Base-by-base conservation (phyloP, 352 stramenopile genomes). In the Pelagophyceae sp. region DNA sequence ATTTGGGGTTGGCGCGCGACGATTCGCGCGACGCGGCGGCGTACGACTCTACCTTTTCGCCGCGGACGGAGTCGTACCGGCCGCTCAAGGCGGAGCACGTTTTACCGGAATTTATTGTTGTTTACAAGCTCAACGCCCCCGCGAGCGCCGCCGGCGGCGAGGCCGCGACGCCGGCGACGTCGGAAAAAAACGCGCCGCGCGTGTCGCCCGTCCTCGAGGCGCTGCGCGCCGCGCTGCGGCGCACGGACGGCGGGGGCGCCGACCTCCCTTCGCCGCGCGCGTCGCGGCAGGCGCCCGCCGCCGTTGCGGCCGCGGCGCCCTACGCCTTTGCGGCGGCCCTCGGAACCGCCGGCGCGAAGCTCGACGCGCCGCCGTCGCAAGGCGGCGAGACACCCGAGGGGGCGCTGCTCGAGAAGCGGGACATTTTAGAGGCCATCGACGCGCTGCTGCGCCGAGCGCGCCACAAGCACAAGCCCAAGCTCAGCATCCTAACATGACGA, bases 21-120 rank as follows among this genome's bases (percentile, higher is more conserved):
- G 0, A 38, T 84, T n/a, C 76, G 80, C 65, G 74, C 76, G 33
- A 38, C 64, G 15, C 31, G 31, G 25, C 37, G 27, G 27, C 89
- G 86, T 38, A 80, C 83, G 45, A 74, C 79, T 0, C 85, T 85
- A 37, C 32, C 79, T n/a, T 77, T 76, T 82, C 85, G 45, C 19
- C 77, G 0, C 51, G 72, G 0, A 33, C 90, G 80, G 87, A 93
- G 35, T 88, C 92, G 72, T 92, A 92, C 72, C 74, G 90, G n/a
- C 78, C 91, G 33, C 82, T 87, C 11, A 84, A 90, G 38, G 76
- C 84, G 0, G 72, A 90, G 33, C 82, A 89, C 0, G 84, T 91
- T 0, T 84, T 93, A 0, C 89, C 89, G 11, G 88, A 92, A 77
- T 92, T 92, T 75, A 72, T 92, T 17, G 80, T 92, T 0, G 83